A percentile compares a stretch with the other conserved stretches of the same genome.
phyloP scores from a whole-genome alignment of 2,329 filamentous ascomycete species.

The Sarocladium oryzae region DNA sequence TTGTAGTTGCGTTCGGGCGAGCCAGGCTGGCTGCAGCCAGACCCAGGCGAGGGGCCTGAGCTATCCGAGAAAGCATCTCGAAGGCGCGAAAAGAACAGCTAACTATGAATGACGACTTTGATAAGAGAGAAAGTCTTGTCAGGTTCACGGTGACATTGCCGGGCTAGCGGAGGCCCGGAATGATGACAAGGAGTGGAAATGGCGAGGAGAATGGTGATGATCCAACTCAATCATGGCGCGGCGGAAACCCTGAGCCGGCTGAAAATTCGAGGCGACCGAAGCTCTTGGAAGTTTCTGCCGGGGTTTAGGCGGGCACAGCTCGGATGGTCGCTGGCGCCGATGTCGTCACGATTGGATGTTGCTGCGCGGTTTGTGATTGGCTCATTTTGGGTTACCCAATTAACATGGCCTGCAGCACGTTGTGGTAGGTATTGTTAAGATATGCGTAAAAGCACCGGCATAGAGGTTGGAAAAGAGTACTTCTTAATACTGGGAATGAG shows the following conservation, averaged over 20 bases:
- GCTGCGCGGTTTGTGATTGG: neutral
- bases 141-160: constrained; percentile 10
- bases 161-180: neutral
- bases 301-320: neutral
- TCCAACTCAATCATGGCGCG: neutral
- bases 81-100: neutral
- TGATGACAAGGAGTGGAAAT: neutral
- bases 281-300: neutral
- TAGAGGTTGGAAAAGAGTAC: no score
- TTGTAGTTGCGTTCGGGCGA: constrained; percentile 18
- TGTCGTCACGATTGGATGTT: constrained; percentile 8
- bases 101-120: neutral
- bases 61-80: constrained; percentile 33
- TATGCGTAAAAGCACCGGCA: no score
- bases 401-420: no score
- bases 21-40: constrained; percentile 23
- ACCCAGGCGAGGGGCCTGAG: constrained; percentile 26
- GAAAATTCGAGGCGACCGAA: constrained; percentile 6
- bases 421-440: no score
- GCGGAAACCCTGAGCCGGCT: constrained; percentile 1
- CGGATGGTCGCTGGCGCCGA: constrained; percentile 9
- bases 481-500: no score
- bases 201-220: constrained; percentile 3
- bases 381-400: no score
- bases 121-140: neutral